These are phyloP conservation scores for Coemansia sp. DNA, from an alignment of 192 early-diverging fungal species.

Conservation along the genomic window DNA sequence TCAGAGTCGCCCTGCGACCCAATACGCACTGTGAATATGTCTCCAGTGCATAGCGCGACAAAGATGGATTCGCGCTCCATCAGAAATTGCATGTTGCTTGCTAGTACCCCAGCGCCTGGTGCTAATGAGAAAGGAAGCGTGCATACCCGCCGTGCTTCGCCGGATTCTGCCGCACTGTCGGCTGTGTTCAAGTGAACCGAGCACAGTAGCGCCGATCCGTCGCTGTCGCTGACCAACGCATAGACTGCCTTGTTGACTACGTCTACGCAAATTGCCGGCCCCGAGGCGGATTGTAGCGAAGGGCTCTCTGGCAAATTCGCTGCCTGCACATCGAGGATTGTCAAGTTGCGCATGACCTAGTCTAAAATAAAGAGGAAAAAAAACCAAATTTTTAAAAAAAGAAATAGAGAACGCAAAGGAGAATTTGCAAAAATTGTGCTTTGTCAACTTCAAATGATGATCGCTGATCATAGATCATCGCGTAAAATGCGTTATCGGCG, in stretches of 20 bases:
- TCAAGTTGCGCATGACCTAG: slow-evolving; percentile 28
- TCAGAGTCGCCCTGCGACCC: neutral
- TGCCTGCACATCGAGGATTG: slow-evolving; percentile 18
- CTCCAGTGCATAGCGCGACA: slow-evolving; percentile 52
- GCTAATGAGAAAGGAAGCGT: slow-evolving; percentile 22
- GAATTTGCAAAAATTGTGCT: neutral
- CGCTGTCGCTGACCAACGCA: slow-evolving; percentile 10
- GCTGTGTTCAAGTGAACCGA: slow-evolving; percentile 1
- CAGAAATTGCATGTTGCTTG: slow-evolving; percentile 45
- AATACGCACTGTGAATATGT: slow-evolving; percentile 44
- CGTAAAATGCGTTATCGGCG: too few relatives aligned
- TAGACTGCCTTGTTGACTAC: slow-evolving; percentile 7
- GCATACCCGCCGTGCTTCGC: neutral
- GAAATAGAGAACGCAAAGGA: neutral
- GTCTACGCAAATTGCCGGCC: slow-evolving; percentile 19
- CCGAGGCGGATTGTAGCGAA: neutral
- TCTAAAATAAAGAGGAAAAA: too few relatives aligned
- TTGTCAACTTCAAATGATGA: neutral
- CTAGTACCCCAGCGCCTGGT: slow-evolving; percentile 6
- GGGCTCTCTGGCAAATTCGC: slow-evolving; percentile 10
- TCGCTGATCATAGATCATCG: neutral
- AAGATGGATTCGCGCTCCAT: slow-evolving; percentile 59
- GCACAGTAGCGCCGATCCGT: neutral
- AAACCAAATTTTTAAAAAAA: neutral
- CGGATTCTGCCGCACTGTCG: neutral